A percentile compares a stretch with the other conserved stretches of the same genome.
phyloP scores from a whole-genome alignment of 1,139 yeast genomes.

The Saccharomyces hybrid region DNA sequence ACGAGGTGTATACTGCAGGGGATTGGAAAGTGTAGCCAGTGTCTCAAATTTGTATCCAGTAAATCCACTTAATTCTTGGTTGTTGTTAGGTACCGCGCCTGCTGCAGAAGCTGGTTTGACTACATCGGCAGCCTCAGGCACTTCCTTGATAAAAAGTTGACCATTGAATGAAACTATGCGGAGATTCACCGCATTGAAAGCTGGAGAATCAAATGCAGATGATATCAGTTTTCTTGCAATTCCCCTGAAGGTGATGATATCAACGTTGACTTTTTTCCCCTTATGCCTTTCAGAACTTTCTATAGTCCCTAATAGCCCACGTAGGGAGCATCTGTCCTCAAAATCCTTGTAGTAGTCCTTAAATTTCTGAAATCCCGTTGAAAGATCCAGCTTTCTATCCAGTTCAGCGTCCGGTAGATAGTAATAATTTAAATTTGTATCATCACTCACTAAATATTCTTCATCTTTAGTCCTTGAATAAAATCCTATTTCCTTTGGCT shows the following conservation, averaged over 20 bases:
- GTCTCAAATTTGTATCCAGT: constrained; percentile 84
- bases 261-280: constrained; percentile 45
- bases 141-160: constrained; percentile 71
- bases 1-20: constrained; percentile 66
- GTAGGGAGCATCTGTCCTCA: constrained; percentile 38
- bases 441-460: constrained; percentile 37
- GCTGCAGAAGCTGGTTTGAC: constrained; percentile 25
- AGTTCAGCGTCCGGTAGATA: constrained; percentile 68
- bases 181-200: constrained; percentile 46
- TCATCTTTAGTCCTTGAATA: constrained; percentile 25
- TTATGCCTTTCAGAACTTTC: constrained; percentile 44
- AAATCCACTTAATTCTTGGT: constrained; percentile 41
- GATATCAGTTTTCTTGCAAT: constrained; percentile 41
- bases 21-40: constrained; percentile 63
- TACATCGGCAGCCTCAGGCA: constrained; percentile 29
- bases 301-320: constrained; percentile 50
- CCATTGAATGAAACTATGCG: constrained; percentile 67
- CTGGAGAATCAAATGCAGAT: constrained; percentile 25
- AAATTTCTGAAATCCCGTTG: constrained; percentile 55
- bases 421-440: constrained; percentile 51
- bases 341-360: constrained; percentile 34
- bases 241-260: constrained; percentile 79
- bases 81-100: constrained; percentile 6
- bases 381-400: constrained; percentile 47
- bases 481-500: constrained; percentile 27